Conservation (phyloP, 2,329 filamentous ascomycete species). For the Lachnellula suecica region DNA sequence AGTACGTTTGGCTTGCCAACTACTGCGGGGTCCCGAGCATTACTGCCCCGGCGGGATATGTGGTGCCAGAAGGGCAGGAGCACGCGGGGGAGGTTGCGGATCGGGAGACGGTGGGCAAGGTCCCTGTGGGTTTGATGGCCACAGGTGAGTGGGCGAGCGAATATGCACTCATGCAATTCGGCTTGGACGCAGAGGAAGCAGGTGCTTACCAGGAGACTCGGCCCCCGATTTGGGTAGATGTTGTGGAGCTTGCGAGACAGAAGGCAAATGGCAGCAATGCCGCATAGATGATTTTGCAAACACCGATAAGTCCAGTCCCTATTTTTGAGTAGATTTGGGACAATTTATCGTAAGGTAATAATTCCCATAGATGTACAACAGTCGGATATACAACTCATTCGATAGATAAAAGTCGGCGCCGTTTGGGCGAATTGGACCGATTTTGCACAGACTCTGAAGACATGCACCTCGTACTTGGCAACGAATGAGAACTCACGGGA, state of each 20-base stretch:
- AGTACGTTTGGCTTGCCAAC: slow-evolving; percentile 82
- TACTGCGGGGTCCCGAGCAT: slow-evolving; percentile 75
- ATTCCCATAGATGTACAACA: no score
- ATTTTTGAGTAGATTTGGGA: background rate
- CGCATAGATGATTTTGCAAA: background rate
- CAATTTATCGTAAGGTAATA: no score
- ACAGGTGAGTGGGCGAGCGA: slow-evolving; percentile 66
- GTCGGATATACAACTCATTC: no score
- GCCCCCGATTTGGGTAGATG: slow-evolving; percentile 21
- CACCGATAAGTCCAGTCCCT: no score
- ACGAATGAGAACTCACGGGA: no score
- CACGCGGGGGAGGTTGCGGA: slow-evolving; percentile 16
- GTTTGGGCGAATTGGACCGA: no score
- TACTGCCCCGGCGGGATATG: slow-evolving; percentile 72
- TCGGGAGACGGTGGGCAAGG: slow-evolving; percentile 46
- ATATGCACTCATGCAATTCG: slow-evolving; percentile 60
- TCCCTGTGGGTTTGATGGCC: slow-evolving; percentile 61
- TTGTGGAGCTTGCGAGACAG: slow-evolving; percentile 16
- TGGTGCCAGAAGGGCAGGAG: slow-evolving; percentile 23
- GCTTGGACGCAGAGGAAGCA: slow-evolving; percentile 48
- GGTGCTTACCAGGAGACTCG: slow-evolving; percentile 10
- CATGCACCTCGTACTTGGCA: no score
- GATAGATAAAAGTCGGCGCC: no score
- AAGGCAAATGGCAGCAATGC: slow-evolving; percentile 9
- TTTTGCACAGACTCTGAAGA: no score